Conservation (phyloP, 164 flowering plant genomes). For the Berberis vulgaris region DNA sequence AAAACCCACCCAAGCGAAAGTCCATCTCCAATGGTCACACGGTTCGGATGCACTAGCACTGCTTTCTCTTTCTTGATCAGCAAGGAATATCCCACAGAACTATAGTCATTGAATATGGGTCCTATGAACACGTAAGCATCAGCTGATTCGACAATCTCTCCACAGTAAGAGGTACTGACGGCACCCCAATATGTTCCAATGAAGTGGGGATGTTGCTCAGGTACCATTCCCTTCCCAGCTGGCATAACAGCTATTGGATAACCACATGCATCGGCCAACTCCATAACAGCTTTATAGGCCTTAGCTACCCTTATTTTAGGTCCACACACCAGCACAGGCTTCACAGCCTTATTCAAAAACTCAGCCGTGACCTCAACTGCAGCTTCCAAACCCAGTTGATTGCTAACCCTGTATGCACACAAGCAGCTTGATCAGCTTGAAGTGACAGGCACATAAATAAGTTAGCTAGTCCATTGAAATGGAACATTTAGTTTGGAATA, state of each 20-base stretch:
- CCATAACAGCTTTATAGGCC: constrained; percentile 1
- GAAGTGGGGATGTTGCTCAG: not conserved
- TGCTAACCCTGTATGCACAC: not conserved
- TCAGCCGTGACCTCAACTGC: constrained; percentile 1
- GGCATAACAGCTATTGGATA: constrained; percentile 3
- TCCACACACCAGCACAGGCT: constrained; percentile 1
- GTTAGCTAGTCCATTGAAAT: too few species aligned
- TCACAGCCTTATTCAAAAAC: constrained; percentile 1
- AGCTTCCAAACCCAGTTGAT: constrained; percentile 1
- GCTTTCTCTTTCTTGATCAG: constrained; percentile 3
- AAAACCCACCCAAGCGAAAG: not conserved
- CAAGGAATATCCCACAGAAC: not conserved
- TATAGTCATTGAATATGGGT: constrained; percentile 4
- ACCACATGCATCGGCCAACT: constrained; percentile 4
- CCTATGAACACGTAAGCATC: constrained; percentile 2
- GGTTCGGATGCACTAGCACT: not conserved
- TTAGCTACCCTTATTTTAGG: constrained; percentile 2
- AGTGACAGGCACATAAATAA: too few species aligned
- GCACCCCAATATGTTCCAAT: constrained; percentile 6
- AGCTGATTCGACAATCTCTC: constrained; percentile 2
- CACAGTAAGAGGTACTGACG: not conserved
- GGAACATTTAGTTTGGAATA: too few species aligned
- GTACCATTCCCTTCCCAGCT: not conserved
- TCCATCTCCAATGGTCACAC: not conserved
- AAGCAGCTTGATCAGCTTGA: too few species aligned